phyloP scores from a whole-genome alignment of 768 basidiomycete species.

The Punctularia strigosozonata region DNA sequence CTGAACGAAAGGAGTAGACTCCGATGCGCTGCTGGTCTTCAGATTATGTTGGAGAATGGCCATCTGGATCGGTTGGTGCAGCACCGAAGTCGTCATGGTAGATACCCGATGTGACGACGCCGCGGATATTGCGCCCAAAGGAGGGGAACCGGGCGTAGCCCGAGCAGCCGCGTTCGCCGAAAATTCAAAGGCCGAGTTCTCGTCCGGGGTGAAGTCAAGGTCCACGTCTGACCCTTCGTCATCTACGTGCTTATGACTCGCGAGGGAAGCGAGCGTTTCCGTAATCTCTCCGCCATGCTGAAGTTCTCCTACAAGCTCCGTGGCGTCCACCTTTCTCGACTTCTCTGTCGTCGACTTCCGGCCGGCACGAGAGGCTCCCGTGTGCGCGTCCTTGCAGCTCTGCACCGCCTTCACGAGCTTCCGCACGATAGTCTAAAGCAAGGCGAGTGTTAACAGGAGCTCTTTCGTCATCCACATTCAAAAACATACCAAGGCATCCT shows the following conservation, averaged over 20 bases:
- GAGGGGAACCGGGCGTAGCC: background rate
- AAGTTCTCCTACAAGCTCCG: constrained; percentile 9
- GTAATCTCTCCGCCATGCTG: constrained; percentile 47
- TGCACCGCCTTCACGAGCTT: constrained; percentile 76
- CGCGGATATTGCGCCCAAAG: background rate
- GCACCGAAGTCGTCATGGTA: constrained; percentile 44
- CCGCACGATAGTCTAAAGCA: constrained; percentile 58
- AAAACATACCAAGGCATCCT: constrained; percentile 58
- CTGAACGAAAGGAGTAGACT: constrained; percentile 22
- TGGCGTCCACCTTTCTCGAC: background rate
- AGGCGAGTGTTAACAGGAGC: constrained; percentile 6
- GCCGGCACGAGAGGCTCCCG: background rate
- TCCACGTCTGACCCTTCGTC: constrained; percentile 61
- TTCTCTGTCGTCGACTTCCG: too few species aligned
- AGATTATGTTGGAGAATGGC: constrained; percentile 37
- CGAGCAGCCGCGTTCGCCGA: background rate
- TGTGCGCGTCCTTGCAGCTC: constrained; percentile 62
- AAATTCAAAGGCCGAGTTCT: constrained; percentile 15
- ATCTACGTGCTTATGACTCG: constrained; percentile 23
- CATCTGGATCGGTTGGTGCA: constrained; percentile 49
- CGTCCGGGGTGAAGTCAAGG: constrained; percentile 59
- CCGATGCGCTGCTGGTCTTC: constrained; percentile 19
- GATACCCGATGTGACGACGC: constrained; percentile 19
- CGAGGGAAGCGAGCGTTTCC: constrained; percentile 30
- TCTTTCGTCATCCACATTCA: constrained; percentile 4